phyloP scores from a whole-genome alignment of 306 rosid genomes.

The Sophora flavescens region DNA sequence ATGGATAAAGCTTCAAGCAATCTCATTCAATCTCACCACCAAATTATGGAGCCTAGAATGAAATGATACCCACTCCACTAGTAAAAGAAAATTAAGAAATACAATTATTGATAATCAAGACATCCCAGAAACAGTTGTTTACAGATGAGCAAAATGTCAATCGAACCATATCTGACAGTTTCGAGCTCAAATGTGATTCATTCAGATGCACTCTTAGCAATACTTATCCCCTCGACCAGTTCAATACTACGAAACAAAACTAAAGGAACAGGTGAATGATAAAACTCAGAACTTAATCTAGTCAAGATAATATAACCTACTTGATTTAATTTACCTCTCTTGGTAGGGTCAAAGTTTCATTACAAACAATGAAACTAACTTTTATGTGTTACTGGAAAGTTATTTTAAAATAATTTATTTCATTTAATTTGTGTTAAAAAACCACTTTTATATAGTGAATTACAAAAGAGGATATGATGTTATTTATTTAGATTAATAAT shows the following conservation, averaged over 20 bases:
- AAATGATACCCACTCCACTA: slow-evolving; percentile 1
- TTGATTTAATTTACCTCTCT: slow-evolving; percentile 9
- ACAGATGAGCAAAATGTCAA: background rate
- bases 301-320: background rate
- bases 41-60: background rate
- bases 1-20: background rate
- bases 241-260: background rate
- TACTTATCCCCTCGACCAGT: background rate
- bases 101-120: background rate
- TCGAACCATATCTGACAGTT: background rate
- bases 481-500: too few species aligned
- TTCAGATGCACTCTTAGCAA: background rate
- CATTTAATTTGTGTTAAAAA: too few species aligned
- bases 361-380: background rate
- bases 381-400: too few species aligned
- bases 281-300: background rate
- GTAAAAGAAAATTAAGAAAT: slow-evolving; percentile 11
- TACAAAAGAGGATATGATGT: too few species aligned
- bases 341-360: background rate
- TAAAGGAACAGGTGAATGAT: background rate
- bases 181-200: background rate
- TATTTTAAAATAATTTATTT: too few species aligned
- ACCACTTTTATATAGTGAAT: too few species aligned
- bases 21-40: slow-evolving; percentile 21
- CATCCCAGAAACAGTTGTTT: slow-evolving; percentile 8